Base-by-base conservation (phyloP, 1,284 basidiomycete species). In the Ustilago crameri region DNA sequence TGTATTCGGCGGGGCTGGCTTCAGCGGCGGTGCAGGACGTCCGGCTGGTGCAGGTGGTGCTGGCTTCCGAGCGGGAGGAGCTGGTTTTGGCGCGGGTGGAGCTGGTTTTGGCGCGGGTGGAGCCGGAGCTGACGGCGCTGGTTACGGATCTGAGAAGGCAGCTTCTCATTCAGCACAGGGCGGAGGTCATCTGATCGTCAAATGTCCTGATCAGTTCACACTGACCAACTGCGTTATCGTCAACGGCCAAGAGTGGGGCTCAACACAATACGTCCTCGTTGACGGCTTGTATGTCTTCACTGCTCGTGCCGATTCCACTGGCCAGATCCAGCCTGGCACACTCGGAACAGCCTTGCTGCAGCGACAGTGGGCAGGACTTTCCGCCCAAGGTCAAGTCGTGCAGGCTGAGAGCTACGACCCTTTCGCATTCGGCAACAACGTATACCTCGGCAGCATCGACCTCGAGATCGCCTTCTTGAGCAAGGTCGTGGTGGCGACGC, bases 281-380 rank as follows among this genome's bases (percentile, higher is more conserved):
- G 71, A 82, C 20, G 76, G 79, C 26, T 63, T 68, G 41, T 81
- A 69, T 37, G 77, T 81, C 38, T 80, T 83, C 48, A 83, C 80
- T 17, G 78, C 74, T 1, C 24, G 62, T 22, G 48, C 69, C 23
- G 80, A 82, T 49, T 47, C 65, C 1, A 82, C 81, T 4, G 60
- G 66, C 17, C 48, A 54, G 9, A 69, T 82, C 18, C 63, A 68
- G 35, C 69, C 68, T 10, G 71, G 78, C 24, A 78, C 75, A 5
- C 71, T 82, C 27, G 81, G 79, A 10, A 74, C 75, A 0, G 79
- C 75, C 9, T 40, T 69, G 30, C 57, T 81, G 43, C 81, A 81
- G 57, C 70, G 78, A 24, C 66, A 80, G 44, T 82, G 81, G 79
- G 79, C 79, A 4, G 70, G 72, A 20, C 76, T 83, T 18, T 81